A percentile compares a stretch with the other conserved stretches of the same genome.
These are phyloP conservation scores for Suhomyces tanzawaensis DNA, from an alignment of 805 yeast species.

Conservation along the genomic window DNA sequence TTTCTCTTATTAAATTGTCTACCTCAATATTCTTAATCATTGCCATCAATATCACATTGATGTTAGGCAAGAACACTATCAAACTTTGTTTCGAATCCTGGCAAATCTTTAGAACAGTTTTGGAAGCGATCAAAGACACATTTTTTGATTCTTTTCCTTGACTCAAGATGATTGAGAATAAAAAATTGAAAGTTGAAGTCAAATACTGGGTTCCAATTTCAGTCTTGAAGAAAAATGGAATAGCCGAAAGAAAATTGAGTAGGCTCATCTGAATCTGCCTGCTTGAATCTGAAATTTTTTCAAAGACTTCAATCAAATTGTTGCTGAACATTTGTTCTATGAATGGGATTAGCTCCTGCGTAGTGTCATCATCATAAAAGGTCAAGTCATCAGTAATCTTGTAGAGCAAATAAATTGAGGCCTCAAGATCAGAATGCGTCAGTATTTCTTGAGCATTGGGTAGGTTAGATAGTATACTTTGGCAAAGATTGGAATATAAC, in stretches of 20 bases:
- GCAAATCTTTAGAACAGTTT: conserved; percentile 59
- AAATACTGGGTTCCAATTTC: conserved; percentile 44
- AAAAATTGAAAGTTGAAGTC: conserved; percentile 51
- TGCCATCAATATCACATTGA: conserved; percentile 47
- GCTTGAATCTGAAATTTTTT: conserved; percentile 9
- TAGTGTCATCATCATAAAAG: conserved; percentile 35
- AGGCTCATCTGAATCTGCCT: conserved; percentile 33
- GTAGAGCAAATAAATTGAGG: conserved; percentile 57
- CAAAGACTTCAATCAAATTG: conserved; percentile 20
- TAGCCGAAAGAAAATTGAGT: conserved; percentile 56
- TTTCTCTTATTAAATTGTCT: conserved; percentile 51
- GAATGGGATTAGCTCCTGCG: conserved; percentile 23
- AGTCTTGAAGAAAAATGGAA: conserved; percentile 57
- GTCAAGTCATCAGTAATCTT: conserved; percentile 54
- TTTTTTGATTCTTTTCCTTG: conserved; percentile 20
- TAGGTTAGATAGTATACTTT: conserved; percentile 28
- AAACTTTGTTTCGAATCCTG: conserved; percentile 49
- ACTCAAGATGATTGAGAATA: conserved; percentile 43
- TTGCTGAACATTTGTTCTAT: conserved; percentile 23
- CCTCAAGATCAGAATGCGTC: conserved; percentile 47
- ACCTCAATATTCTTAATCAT: conserved; percentile 42
- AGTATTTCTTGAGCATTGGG: neutral
- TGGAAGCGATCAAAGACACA: conserved; percentile 37
- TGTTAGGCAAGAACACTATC: conserved; percentile 41
- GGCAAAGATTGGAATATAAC: conserved; percentile 45